These are phyloP conservation scores for Thermomucor indicae-seudaticae DNA, from an alignment of 371 early-diverging fungal species.

Conservation along the genomic window DNA sequence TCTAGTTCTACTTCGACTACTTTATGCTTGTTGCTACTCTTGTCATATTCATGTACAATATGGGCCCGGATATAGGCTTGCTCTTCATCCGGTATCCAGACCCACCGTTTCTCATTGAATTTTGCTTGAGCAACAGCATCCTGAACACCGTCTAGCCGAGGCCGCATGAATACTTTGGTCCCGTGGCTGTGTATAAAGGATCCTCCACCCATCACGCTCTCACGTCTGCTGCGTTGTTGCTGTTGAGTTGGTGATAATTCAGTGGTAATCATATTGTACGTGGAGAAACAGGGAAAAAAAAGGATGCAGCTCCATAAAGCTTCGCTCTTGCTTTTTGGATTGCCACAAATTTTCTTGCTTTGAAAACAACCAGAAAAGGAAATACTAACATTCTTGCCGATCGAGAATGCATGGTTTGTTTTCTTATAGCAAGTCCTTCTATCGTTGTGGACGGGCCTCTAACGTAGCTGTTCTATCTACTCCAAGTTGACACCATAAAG, in stretches of 20 bases:
- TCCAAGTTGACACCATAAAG: too few species aligned
- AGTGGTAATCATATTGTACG: constrained; percentile 8
- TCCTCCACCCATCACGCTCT: constrained; percentile 18
- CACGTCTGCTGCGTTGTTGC: neutral
- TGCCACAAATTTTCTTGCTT: neutral
- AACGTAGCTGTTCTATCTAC: too few species aligned
- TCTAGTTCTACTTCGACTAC: constrained; percentile 67
- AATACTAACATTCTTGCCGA: constrained; percentile 13
- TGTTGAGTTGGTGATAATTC: constrained; percentile 2
- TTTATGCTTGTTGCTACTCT: constrained; percentile 14
- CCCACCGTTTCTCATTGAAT: constrained; percentile 90
- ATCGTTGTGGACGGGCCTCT: too few species aligned
- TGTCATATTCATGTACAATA: constrained; percentile 66
- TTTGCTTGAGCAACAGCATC: constrained; percentile 75
- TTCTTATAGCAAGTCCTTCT: too few species aligned
- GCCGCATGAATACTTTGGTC: constrained; percentile 35
- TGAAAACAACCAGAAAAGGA: constrained; percentile 16
- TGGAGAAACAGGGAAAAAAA: neutral
- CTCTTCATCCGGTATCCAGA: constrained; percentile 91
- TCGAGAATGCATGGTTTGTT: too few species aligned
- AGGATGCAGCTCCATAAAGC: neutral
- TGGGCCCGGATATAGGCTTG: constrained; percentile 88
- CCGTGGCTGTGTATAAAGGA: constrained; percentile 48
- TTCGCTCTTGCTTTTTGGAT: neutral
- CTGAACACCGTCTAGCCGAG: constrained; percentile 37